phyloP scores from a whole-genome alignment of 176 grass and related monocot genomes.

The Ensete glaucum region DNA sequence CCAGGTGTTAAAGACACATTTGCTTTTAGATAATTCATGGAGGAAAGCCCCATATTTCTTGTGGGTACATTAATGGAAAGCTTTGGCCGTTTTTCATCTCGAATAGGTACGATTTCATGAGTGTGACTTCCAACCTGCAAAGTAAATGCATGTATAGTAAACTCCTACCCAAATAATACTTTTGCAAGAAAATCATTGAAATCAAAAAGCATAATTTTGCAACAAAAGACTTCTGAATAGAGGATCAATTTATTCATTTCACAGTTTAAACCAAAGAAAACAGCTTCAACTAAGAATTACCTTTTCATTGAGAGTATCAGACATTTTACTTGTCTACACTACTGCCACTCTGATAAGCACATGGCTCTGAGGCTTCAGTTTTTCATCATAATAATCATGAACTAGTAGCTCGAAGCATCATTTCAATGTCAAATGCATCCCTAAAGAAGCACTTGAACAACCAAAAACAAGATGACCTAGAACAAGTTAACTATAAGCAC shows the following conservation, averaged over 20 bases:
- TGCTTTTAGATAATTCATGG: slow-evolving; percentile 19
- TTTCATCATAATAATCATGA: background rate
- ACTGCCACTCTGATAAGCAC: background rate
- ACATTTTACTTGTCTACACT: slow-evolving; percentile 5
- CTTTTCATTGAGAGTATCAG: slow-evolving; percentile 1
- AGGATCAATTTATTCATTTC: background rate
- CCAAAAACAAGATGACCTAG: background rate
- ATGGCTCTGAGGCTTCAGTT: background rate
- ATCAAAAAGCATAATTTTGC: background rate
- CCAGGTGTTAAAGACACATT: slow-evolving; percentile 22
- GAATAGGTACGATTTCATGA: slow-evolving; percentile 1
- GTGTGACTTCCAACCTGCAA: background rate
- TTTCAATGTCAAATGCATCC: background rate
- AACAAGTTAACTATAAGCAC: background rate
- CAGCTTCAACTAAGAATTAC: background rate
- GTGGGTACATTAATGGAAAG: slow-evolving; percentile 59
- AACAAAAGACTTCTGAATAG: background rate
- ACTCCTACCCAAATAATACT: background rate
- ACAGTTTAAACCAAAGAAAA: background rate
- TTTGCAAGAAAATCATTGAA: no score
- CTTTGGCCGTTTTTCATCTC: slow-evolving; percentile 27
- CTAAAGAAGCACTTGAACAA: background rate
- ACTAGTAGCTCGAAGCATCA: background rate
- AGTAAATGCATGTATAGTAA: background rate
- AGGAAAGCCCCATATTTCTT: slow-evolving; percentile 4